These are phyloP conservation scores for Mycena alexandri DNA, from an alignment of 768 basidiomycete species.

Conservation along the genomic window DNA sequence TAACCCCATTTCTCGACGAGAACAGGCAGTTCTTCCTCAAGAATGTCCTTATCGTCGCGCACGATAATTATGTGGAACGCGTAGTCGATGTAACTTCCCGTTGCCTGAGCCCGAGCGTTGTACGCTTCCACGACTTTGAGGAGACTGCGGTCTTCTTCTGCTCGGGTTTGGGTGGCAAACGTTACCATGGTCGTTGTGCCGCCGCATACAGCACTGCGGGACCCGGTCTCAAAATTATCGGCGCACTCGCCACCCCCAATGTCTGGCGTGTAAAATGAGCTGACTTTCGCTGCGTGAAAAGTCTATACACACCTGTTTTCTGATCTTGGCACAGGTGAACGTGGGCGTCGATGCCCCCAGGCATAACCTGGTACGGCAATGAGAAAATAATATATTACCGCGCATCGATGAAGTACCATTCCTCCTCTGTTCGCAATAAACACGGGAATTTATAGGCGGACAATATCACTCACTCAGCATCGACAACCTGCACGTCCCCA, in stretches of 20 bases:
- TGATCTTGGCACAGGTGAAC: constrained; percentile 19
- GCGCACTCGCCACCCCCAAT: constrained; percentile 19
- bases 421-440: constrained; percentile 6
- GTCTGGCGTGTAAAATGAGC: neutral
- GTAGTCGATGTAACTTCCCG: constrained; percentile 24
- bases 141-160: constrained; percentile 20
- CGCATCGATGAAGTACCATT: neutral
- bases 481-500: constrained; percentile 3
- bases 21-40: constrained; percentile 11
- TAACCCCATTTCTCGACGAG: constrained; percentile 24
- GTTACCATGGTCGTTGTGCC: constrained; percentile 18
- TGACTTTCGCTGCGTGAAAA: neutral
- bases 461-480: constrained; percentile 9
- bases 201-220: constrained; percentile 20
- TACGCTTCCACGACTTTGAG: constrained; percentile 24
- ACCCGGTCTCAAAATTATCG: constrained; percentile 18
- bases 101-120: constrained; percentile 13
- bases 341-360: constrained; percentile 19
- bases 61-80: constrained; percentile 24
- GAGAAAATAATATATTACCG: neutral
- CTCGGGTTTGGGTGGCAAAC: constrained; percentile 15
- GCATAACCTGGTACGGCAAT: constrained; percentile 10
- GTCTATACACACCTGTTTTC: neutral
- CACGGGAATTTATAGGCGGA: neutral
- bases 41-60: constrained; percentile 17